Percentiles rank a stretch among this genome's conserved stretches.
phyloP scores from a whole-genome alignment of 345 rosid genomes.

The Eucalyptus regnans region DNA sequence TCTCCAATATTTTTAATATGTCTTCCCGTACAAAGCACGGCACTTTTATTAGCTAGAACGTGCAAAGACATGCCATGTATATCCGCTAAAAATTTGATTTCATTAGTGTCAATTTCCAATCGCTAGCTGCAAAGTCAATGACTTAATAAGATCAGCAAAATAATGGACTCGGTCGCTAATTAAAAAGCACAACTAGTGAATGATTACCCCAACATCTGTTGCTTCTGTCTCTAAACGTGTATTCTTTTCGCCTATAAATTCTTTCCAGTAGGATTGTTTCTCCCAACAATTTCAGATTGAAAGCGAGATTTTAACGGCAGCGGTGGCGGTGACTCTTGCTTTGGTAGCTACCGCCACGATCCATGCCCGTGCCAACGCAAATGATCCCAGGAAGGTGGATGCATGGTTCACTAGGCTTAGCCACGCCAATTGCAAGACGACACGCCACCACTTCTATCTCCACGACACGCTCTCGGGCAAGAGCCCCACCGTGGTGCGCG shows the following conservation, averaged over 20 bases:
- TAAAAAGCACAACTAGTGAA: neutral
- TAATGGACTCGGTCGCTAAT: neutral
- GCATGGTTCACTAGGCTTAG: neutral
- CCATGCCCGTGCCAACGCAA: constrained; percentile 2
- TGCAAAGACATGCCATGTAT: too few relatives aligned
- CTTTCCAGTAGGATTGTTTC: too few relatives aligned
- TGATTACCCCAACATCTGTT: neutral
- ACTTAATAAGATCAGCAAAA: too few relatives aligned
- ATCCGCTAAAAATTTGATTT: too few relatives aligned
- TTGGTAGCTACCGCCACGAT: constrained; percentile 1
- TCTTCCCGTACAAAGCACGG: too few relatives aligned
- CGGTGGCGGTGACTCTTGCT: constrained; percentile 1
- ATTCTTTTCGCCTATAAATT: too few relatives aligned
- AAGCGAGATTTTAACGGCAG: neutral
- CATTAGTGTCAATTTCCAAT: too few relatives aligned
- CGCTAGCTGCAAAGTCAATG: too few relatives aligned
- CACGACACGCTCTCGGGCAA: neutral
- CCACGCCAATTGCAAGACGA: neutral
- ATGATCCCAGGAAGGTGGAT: neutral
- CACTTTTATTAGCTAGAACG: too few relatives aligned
- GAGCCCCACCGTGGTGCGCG: constrained; percentile 34
- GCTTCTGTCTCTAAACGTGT: neutral
- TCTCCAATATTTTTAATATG: too few relatives aligned
- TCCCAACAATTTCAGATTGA: too few relatives aligned
- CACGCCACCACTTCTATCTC: too few relatives aligned